Conservation (phyloP, 1,284 basidiomycete genomes). For the Microbotryomycetes sp. region DNA sequence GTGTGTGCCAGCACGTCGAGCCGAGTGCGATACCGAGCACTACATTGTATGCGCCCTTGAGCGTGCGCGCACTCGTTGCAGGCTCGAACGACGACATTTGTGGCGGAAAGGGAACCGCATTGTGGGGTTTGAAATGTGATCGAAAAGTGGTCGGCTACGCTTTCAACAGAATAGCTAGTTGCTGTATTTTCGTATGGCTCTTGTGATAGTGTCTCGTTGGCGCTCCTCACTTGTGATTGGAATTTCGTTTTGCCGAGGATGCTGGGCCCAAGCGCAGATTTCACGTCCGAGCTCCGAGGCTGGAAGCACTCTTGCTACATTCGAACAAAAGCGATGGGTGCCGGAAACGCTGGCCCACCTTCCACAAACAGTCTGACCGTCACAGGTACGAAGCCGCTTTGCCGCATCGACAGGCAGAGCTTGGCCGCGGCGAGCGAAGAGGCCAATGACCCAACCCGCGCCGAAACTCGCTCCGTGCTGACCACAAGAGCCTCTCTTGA, state of each 20-base stretch:
- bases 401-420: background rate
- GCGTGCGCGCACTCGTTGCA: background rate
- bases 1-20: constrained; percentile 19
- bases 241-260: no score
- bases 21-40: constrained; percentile 17
- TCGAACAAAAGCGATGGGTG: no score
- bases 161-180: no score
- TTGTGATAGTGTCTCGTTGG: no score
- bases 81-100: background rate
- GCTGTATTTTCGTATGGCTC: no score
- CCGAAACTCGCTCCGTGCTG: background rate
- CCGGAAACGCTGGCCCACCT: background rate
- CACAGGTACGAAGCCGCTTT: background rate
- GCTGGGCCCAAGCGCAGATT: no score
- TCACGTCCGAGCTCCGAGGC: no score
- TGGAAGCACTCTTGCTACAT: no score
- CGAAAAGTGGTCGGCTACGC: no score
- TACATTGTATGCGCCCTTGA: background rate
- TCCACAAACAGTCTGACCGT: background rate
- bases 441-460: background rate
- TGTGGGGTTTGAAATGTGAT: no score
- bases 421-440: background rate
- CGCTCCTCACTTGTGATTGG: no score
- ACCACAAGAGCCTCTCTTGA: background rate
- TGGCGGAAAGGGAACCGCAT: no score